Evolutionary conservation across 2,329 filamentous ascomycete species (phyloP).

Genomic region (Diaporthe destruens): DNA sequence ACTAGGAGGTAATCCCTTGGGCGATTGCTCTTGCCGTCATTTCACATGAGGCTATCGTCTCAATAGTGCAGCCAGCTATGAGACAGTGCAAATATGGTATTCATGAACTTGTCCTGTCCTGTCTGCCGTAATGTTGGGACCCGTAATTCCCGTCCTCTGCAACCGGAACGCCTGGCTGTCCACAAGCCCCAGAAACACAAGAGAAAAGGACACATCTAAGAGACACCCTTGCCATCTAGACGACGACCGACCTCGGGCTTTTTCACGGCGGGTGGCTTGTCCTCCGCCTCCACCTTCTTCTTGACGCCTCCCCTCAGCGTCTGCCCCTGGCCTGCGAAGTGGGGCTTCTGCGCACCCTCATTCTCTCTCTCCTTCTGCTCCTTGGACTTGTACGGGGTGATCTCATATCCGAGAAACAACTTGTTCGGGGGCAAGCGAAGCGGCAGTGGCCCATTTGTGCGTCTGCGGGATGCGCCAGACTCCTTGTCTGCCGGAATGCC

Average conservation of each 20-base stretch:
- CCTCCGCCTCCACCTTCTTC: constrained; percentile 72
- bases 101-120: constrained; percentile 19
- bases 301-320: constrained; percentile 78
- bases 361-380: constrained; percentile 77
- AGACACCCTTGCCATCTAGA: constrained; percentile 41
- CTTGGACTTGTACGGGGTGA: constrained; percentile 87
- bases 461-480: constrained; percentile 52
- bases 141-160: constrained; percentile 24
- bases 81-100: background rate
- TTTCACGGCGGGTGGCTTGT: constrained; percentile 61
- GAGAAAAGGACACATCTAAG: background rate
- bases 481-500: constrained; percentile 61
- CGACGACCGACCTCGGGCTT: constrained; percentile 49
- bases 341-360: constrained; percentile 74
- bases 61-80: background rate
- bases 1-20: background rate
- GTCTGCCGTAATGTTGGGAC: background rate
- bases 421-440: constrained; percentile 88
- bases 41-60: too few species aligned
- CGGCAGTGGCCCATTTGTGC: constrained; percentile 85
- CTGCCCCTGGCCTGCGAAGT: constrained; percentile 87
- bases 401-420: constrained; percentile 95
- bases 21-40: background rate
- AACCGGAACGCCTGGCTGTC: constrained; percentile 37
- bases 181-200: background rate